Evolutionary conservation across 768 basidiomycete genomes (phyloP), one percentile per base, ranked within the genome.

Genomic region (Trametes villosa): DNA sequence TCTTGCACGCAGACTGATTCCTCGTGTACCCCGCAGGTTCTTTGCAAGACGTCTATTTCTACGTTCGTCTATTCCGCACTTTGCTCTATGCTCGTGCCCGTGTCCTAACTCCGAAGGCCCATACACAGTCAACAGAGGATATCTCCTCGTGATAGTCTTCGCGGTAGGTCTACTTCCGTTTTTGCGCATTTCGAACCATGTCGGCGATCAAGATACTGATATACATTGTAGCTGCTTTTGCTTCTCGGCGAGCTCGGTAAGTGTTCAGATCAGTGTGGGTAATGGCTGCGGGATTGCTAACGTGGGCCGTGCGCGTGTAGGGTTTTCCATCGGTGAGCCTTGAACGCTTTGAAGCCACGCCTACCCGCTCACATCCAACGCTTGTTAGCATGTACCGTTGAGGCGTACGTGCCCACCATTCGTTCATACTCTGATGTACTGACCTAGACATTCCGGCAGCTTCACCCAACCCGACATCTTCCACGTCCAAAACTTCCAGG

Each of bases 381-480:
- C n/a, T 38, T 17, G 30, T n/a, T 29, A 53, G 36, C 51, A 4
- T 53, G 51, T 18, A 53, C 24, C 8, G 51, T 53, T 4, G 51
- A 53, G n/a, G 51, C 51, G 51, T 53, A 18, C 3, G 51, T 30
- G 6, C 6, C 50, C 22, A 20, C 11, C 15, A 45, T 27, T 11
- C 22, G 6, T 31, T n/a, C 33, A n/a, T 22, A 12, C n/a, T n/a
- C 8, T 11, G 9, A 9, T 8, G 2, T 7, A 26, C 36, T 42
- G 15, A 41, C 18, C 9, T n/a, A 2, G 3, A 3, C 9, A n/a
- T 9, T 41, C 38, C 17, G 17, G 9, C 13, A 53, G 51, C 12
- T 41, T 53, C 27, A 40, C n/a, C 11, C 51, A 41, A 11, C 51
- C 51, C n/a, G 38, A 53, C 24, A 26, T 53, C 2, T 53, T 53